Evolutionary conservation across 148 eudicot genomes (phyloP).

Genomic region (Rhododendron kiyosumense): DNA sequence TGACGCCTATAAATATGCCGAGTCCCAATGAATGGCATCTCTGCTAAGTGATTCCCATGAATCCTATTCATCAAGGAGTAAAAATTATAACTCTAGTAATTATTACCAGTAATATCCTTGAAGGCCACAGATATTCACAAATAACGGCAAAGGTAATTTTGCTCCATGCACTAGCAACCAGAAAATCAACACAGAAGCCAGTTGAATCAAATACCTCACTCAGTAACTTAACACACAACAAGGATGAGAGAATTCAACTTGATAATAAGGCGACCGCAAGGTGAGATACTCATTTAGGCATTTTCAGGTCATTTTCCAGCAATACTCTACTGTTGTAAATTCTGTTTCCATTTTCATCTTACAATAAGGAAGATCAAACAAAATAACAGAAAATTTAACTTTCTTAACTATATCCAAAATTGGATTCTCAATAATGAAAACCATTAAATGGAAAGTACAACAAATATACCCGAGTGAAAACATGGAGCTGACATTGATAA

Average conservation of each 20-base stretch:
- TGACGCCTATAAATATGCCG: slow-evolving; percentile 75
- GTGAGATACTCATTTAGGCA: neutral
- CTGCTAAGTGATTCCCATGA: slow-evolving; percentile 77
- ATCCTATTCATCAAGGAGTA: slow-evolving; percentile 44
- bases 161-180: neutral
- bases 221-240: neutral
- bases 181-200: neutral
- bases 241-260: neutral
- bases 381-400: neutral
- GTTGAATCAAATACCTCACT: neutral
- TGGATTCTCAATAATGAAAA: neutral
- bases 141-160: neutral
- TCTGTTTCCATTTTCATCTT: neutral
- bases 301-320: neutral
- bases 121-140: neutral
- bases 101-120: neutral
- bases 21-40: slow-evolving; percentile 98
- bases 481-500: neutral
- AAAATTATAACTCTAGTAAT: neutral
- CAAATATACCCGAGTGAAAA: neutral
- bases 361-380: neutral
- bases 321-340: neutral
- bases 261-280: neutral
- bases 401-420: neutral
- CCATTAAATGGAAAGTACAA: neutral